Evolutionary conservation across 768 basidiomycete species (phyloP).

Genomic region (Kwoniella newhampshirensis): DNA sequence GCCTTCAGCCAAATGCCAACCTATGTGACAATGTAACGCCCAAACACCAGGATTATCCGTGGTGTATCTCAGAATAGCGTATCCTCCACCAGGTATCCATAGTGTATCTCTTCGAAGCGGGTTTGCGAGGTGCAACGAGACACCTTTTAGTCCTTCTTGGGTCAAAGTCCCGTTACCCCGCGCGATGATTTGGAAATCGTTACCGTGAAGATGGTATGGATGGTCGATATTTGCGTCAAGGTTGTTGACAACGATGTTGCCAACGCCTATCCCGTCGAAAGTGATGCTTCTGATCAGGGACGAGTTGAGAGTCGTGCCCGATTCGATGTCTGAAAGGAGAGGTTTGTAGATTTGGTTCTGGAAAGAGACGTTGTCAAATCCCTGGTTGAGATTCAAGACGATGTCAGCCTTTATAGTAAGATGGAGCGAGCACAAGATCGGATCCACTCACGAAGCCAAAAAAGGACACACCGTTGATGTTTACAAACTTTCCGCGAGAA

Average conservation of each 20-base stretch:
- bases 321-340: slow-evolving; percentile 19
- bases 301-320: slow-evolving; percentile 9
- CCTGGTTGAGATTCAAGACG: no score
- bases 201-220: slow-evolving; percentile 37
- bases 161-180: slow-evolving; percentile 27
- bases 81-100: slow-evolving; percentile 11
- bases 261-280: slow-evolving; percentile 20
- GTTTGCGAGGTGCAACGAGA: slow-evolving; percentile 4
- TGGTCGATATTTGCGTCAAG: slow-evolving; percentile 27
- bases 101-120: slow-evolving; percentile 20
- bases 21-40: slow-evolving; percentile 40
- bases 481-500: slow-evolving; percentile 20
- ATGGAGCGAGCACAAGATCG: no score
- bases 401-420: no score
- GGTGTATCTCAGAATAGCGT: slow-evolving; percentile 11
- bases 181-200: slow-evolving; percentile 29
- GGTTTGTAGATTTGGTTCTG: slow-evolving; percentile 33
- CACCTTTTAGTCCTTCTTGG: slow-evolving; percentile 4
- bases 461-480: slow-evolving; percentile 16
- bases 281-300: slow-evolving; percentile 18
- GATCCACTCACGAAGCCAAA: slow-evolving; percentile 33
- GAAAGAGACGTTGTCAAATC: slow-evolving; percentile 27
- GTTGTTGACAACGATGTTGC: slow-evolving; percentile 37
- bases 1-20: slow-evolving; percentile 31
- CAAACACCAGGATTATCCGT: slow-evolving; percentile 37